Evolutionary conservation across 1,284 basidiomycete genomes (phyloP), one percentile per base, ranked within the genome.

Genomic region (Entoloma clypeatum): DNA sequence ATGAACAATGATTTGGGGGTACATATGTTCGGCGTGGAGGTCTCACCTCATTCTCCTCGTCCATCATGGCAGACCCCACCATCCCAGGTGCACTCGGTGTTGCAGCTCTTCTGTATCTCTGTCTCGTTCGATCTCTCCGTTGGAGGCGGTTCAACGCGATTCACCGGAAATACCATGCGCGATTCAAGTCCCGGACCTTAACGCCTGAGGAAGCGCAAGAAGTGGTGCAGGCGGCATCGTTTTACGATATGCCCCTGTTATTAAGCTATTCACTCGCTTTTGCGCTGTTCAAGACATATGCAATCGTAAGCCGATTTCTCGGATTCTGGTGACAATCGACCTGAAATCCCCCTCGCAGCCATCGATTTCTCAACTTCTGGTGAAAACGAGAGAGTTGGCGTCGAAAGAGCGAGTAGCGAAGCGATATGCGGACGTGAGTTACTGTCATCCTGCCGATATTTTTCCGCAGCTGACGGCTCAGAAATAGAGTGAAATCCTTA

Each of bases 271-370:
- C 69, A 0, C 39, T 69, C 17, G 56, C 67, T 0, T 72, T 74
- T 51, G 72, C 70, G 2, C 49, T 75, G 28, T 72, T 74, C 60
- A 72, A 72, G 51, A 73, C 71, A 3, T 72, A 70, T 57, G 68
- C 55, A 1, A 65, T 73, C 39, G 72, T 75, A 49, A 52, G 69
- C 61, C 1, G 7, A 18, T 18, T 21, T 8, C 27, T 16, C 3
- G 19, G 6, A 18, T 16, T 19, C 4, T 17, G n/a, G 10, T 18
- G 24, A 16, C 13, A 26, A 14, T 4, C 13, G 10, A 25, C 38
- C 38, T 7, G 37, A 9, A 27, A 13, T 10, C 26, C 9, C 16
- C 9, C 10, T 33, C 7, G 2, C 37, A 75, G 71, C 71, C 72
- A 1, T 58, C 65, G 0, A 69, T 72, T 18, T 72, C 72, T 1